A percentile compares a stretch with the other conserved stretches of the same genome.
Conservation (phyloP, 805 yeast genomes). For the Saccharomycopsis sp. region DNA sequence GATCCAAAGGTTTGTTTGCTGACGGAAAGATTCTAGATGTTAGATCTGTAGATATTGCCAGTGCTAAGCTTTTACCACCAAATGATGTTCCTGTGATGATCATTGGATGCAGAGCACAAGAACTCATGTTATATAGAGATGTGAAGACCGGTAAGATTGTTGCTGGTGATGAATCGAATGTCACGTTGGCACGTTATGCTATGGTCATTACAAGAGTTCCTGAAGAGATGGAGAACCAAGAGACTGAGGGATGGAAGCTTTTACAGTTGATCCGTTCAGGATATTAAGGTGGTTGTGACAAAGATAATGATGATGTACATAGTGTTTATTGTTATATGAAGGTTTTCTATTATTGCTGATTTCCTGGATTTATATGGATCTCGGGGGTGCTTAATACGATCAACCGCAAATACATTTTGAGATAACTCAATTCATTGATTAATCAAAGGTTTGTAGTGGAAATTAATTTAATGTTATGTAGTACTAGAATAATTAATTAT, state of each 20-base stretch:
- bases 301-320: not conserved
- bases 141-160: slow-evolving; percentile 89
- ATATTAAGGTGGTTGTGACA: not conserved
- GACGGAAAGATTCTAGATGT: slow-evolving; percentile 91
- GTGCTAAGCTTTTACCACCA: slow-evolving; percentile 83
- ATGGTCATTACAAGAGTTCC: slow-evolving; percentile 92
- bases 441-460: too few species aligned
- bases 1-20: slow-evolving; percentile 84
- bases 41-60: slow-evolving; percentile 88
- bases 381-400: not conserved
- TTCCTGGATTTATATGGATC: not conserved
- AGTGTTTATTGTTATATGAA: not conserved
- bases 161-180: slow-evolving; percentile 93
- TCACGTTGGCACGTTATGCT: slow-evolving; percentile 89
- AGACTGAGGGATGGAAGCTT: slow-evolving; percentile 96
- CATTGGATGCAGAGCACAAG: slow-evolving; percentile 94
- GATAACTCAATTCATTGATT: too few species aligned
- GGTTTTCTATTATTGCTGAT: not conserved
- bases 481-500: too few species aligned
- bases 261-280: not conserved
- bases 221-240: slow-evolving; percentile 82
- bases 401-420: not conserved
- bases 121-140: slow-evolving; percentile 81
- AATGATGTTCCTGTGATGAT: slow-evolving; percentile 89
- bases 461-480: too few species aligned